A percentile compares a stretch with the other conserved stretches of the same genome.
Evolutionary conservation across 768 basidiomycete species (phyloP).

Genomic region (Boletales sp.): DNA sequence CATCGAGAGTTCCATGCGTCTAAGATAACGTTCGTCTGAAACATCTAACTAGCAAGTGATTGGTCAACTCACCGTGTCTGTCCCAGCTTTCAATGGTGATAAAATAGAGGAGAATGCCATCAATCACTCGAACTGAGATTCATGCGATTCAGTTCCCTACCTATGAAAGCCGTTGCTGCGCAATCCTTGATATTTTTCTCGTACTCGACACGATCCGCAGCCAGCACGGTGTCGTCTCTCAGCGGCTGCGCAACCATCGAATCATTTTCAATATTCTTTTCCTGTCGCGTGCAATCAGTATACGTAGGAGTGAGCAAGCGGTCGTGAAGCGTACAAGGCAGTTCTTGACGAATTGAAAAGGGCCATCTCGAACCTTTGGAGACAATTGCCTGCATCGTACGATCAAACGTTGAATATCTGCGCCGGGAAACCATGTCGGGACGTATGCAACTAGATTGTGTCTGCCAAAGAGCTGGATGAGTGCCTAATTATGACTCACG

Average conservation of each 20-base stretch:
- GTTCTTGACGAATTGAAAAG: slow-evolving; percentile 22
- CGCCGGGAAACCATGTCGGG: slow-evolving; percentile 20
- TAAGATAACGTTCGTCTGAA: neutral
- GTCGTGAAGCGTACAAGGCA: slow-evolving; percentile 9
- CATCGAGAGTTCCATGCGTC: slow-evolving; percentile 11
- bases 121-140: neutral
- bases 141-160: slow-evolving; percentile 3
- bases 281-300: slow-evolving; percentile 6
- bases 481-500: slow-evolving; percentile 9
- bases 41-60: no score
- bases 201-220: slow-evolving; percentile 2
- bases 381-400: slow-evolving; percentile 9
- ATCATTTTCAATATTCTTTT: slow-evolving; percentile 18
- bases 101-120: neutral
- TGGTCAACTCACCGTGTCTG: slow-evolving; percentile 10
- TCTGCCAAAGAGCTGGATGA: neutral
- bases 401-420: slow-evolving; percentile 7
- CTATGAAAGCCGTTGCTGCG: slow-evolving; percentile 18
- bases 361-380: slow-evolving; percentile 11
- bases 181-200: slow-evolving; percentile 19
- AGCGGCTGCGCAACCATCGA: slow-evolving; percentile 22
- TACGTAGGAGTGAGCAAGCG: neutral
- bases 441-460: slow-evolving; percentile 12
- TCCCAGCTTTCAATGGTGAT: slow-evolving; percentile 8
- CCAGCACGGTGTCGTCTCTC: neutral